These are phyloP conservation scores for Diplosphaera chodatii DNA, from an alignment of 139 green algal species.

Conservation along the genomic window DNA sequence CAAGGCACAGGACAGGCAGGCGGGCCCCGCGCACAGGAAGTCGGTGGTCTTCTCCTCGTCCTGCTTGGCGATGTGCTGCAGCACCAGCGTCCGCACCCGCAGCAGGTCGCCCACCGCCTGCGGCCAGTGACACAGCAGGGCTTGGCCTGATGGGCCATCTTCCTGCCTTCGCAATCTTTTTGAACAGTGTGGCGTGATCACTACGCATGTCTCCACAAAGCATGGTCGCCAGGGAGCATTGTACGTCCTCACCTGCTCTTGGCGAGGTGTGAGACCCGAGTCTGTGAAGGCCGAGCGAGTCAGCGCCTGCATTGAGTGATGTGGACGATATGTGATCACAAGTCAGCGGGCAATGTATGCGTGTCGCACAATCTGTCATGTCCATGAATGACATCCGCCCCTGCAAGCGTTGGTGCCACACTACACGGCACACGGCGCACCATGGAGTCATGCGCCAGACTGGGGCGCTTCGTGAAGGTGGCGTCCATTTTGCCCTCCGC, in stretches of 20 bases:
- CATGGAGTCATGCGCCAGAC: not conserved
- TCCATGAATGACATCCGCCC: too few relatives aligned
- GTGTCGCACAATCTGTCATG: too few relatives aligned
- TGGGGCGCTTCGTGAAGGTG: not conserved
- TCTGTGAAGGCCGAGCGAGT: not conserved
- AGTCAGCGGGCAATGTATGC: too few relatives aligned
- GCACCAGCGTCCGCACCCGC: slow-evolving; percentile 30
- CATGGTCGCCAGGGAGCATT: not conserved
- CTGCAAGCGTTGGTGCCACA: too few relatives aligned
- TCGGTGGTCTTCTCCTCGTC: slow-evolving; percentile 37
- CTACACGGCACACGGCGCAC: not conserved
- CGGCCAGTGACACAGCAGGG: too few relatives aligned
- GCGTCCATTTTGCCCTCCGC: not conserved
- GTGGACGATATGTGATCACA: too few relatives aligned
- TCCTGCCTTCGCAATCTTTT: too few relatives aligned
- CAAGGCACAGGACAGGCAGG: not conserved
- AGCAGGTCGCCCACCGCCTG: slow-evolving; percentile 30
- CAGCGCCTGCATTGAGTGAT: not conserved
- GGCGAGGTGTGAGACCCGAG: not conserved
- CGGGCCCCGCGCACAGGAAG: slow-evolving; percentile 22
- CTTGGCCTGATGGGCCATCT: too few relatives aligned
- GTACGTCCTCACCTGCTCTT: not conserved
- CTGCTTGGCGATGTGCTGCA: slow-evolving; percentile 22
- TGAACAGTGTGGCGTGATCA: too few relatives aligned
- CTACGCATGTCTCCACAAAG: too few relatives aligned